A percentile compares a stretch with the other conserved stretches of the same genome.
These are phyloP conservation scores for Neonectria punicea DNA, from an alignment of 2,329 filamentous ascomycete genomes.

Conservation along the genomic window DNA sequence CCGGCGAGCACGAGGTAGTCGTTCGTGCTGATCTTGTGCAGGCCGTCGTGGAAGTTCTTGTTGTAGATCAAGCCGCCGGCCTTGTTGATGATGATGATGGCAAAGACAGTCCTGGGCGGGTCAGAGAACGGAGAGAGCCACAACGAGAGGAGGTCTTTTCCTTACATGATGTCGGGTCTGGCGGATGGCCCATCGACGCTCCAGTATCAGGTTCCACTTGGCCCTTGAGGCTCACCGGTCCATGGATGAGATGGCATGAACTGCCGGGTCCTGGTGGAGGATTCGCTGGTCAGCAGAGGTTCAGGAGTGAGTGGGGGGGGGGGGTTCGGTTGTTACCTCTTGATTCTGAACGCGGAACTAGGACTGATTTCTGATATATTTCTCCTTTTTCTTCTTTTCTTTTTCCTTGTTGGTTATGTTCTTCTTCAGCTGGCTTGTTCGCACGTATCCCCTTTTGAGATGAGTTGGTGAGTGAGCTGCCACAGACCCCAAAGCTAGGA, in stretches of 20 bases:
- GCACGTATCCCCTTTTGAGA: neutral
- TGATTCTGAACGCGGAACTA: neutral
- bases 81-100: constrained; percentile 98
- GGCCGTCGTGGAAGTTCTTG: constrained; percentile 86
- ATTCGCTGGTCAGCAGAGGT: constrained; percentile 6
- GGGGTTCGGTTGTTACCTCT: neutral
- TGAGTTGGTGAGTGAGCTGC: constrained; percentile 25
- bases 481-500: neutral
- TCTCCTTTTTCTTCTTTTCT: neutral
- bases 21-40: constrained; percentile 91
- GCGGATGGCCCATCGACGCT: constrained; percentile 20
- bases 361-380: neutral
- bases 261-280: constrained; percentile 21
- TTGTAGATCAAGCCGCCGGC: constrained; percentile 97
- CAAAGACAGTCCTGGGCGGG: constrained; percentile 84
- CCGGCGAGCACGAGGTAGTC: constrained; percentile 97
- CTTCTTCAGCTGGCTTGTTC: neutral
- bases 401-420: neutral
- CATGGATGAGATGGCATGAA: constrained; percentile 29
- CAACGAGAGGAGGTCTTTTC: neutral
- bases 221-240: constrained; percentile 37
- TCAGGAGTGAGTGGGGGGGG: neutral
- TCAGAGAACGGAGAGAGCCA: constrained; percentile 7
- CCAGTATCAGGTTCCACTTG: constrained; percentile 24
- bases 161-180: constrained; percentile 34